Conservation (phyloP, 1,139 yeast genomes). For the Geotrichum aggregatum region DNA sequence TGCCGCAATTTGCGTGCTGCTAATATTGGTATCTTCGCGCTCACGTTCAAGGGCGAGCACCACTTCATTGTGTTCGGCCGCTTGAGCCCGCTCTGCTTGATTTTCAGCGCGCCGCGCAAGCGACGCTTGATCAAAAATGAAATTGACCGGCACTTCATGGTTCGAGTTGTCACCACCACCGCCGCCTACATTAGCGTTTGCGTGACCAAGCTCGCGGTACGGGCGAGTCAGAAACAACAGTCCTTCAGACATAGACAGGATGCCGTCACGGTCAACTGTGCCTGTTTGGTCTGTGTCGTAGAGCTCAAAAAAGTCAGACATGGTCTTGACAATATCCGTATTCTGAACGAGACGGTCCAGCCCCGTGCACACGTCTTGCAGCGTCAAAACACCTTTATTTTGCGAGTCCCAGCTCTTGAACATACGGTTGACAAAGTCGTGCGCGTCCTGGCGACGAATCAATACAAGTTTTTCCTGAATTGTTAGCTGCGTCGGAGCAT, state of each 20-base stretch:
- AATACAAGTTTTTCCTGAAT: slow-evolving; percentile 11
- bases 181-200: no score
- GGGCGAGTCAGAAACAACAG: slow-evolving; percentile 76
- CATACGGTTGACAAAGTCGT: slow-evolving; percentile 57
- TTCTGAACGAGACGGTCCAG: slow-evolving; percentile 59
- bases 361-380: slow-evolving; percentile 70
- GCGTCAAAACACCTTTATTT: slow-evolving; percentile 52
- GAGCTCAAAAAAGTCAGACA: slow-evolving; percentile 75
- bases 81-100: slow-evolving; percentile 21
- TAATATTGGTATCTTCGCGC: slow-evolving; percentile 5
- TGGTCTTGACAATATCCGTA: slow-evolving; percentile 69
- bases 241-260: slow-evolving; percentile 82
- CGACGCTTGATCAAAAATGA: slow-evolving; percentile 29
- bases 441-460: slow-evolving; percentile 27
- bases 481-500: not conserved
- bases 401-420: slow-evolving; percentile 67
- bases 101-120: slow-evolving; percentile 23
- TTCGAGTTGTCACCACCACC: no score
- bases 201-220: slow-evolving; percentile 35
- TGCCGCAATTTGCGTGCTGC: not conserved
- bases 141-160: no score
- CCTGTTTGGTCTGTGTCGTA: slow-evolving; percentile 62
- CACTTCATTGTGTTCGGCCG: slow-evolving; percentile 10
- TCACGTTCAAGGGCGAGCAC: slow-evolving; percentile 19
- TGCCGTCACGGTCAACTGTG: slow-evolving; percentile 69